Base-by-base conservation (phyloP, 2,329 filamentous ascomycete genomes). In the Curvularia lunata region DNA sequence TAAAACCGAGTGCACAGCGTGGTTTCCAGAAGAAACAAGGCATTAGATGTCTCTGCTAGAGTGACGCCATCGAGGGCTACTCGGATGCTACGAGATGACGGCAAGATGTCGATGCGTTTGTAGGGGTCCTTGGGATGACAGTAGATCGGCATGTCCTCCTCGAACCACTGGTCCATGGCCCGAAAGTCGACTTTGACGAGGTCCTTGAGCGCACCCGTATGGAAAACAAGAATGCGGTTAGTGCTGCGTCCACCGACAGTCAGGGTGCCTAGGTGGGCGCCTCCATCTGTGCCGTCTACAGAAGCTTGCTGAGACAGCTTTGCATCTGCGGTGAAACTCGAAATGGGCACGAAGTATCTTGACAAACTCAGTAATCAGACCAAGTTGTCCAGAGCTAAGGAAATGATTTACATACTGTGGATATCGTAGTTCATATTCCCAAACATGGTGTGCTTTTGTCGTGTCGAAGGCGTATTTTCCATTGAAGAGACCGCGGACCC, bases 121-220 rank as follows among this genome's bases (percentile, higher is more conserved):
- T 84, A 89, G 0, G 87, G 88, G 52, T 90, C 87, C 61, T 88
- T 89, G 0, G 87, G 87, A 57, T 90, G 88, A 3, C 85, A 80
- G 64, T 82, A 82, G 53, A 89, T 83, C 1, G 81, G 83, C 0
- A 78, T 76, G 49, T 88, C 85, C 74, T 89, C 87, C 66, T 88
- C 86, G 63, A 82, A 82, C 81, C 82, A 84, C 46, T 77, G 70
- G 40, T 82, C 79, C 47, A 75, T 47, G 5, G 64, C 66, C 5
- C 56, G 40, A 48, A 76, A 76, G 23, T 74, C 70, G 3, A 77
- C 52, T 41, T 73, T 74, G 6, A 74, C 64, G 10, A 76, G 65
- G 10, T 69, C 62, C 4, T 63, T 54, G 7, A 77, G 59, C 4
- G 50, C 18, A 4, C 41, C 48, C 1, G 65, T 66, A 18, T 65